Evolutionary conservation across 2,329 filamentous ascomycete genomes (phyloP), one percentile per base, ranked within the genome.

Genomic region (Dactylella cylindrospora): DNA sequence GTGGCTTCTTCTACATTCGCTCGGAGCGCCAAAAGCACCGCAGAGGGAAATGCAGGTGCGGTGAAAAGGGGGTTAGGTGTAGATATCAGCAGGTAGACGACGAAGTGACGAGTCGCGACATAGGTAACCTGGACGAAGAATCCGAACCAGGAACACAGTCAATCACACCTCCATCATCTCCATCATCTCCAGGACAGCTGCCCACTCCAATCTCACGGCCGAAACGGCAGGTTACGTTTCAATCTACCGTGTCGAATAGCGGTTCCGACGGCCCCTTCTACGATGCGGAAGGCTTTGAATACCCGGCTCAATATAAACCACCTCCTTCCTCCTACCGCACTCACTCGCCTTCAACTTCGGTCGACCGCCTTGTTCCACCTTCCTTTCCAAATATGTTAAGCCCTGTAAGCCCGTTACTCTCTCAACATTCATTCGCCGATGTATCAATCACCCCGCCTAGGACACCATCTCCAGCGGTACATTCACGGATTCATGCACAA

Each of bases 261-360:
- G 44, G 57, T 12, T 39, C 49, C n/a, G 54, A 49, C 29, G 49
- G 49, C 7, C 49, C 38, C 17, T 62, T 62, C 26, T 54, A 32
- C 36, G 57, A 62, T 12, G 57, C 54, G 19, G 57, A 62, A 20
- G 57, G 57, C 9, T 62, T 62, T 25, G 57, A 62, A 19, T 62
- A 62, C 20, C 57, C 57, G 12, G 22, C 50, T 26, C 49, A 54
- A 35, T 62, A 54, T 20, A 62, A 62, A 20, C 49, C 57, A 23
- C 57, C 57, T 15, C 57, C 57, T 23, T 62, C 57, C 4, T 36
- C 57, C 10, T 62, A 54, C 57, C 57, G 57, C 36, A n/a, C 43
- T 13, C 57, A 54, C 23, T 54, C 57, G 7, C 57, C 57, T 17
- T 54, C 49, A 10, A 19, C 47, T n/a, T 61, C 55, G 15, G 31